Conservation (phyloP, 2,329 filamentous ascomycete genomes). For the Emergomyces pasteurianus region DNA sequence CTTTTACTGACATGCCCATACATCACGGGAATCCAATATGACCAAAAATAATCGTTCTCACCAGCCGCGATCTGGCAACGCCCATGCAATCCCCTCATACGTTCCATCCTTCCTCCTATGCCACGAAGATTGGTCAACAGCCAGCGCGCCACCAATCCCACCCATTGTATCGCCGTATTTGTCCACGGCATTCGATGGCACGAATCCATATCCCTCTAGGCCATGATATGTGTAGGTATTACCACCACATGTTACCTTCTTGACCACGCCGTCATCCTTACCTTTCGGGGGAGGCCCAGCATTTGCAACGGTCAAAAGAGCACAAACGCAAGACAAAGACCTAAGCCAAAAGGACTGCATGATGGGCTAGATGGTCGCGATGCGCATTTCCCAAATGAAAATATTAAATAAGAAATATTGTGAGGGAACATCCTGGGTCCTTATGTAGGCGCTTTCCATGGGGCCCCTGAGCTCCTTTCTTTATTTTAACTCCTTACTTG, state of each 20-base stretch:
- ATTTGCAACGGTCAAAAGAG: conserved; percentile 10
- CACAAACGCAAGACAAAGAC: not conserved
- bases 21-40: too few species aligned
- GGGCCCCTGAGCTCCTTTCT: not conserved
- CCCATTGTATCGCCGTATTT: conserved; percentile 59
- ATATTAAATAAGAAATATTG: not conserved
- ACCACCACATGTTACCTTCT: conserved; percentile 46
- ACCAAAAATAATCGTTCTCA: conserved; percentile 17
- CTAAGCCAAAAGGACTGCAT: conserved; percentile 15
- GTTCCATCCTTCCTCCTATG: conserved; percentile 37
- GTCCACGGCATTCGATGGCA: conserved; percentile 48
- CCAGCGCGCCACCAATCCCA: conserved; percentile 53
- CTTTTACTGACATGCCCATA: not conserved
- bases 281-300: conserved; percentile 2
- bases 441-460: not conserved
- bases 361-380: conserved; percentile 4
- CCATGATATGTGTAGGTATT: conserved; percentile 53
- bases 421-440: not conserved
- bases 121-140: conserved; percentile 51
- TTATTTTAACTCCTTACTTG: not conserved
- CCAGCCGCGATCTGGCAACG: conserved; percentile 58
- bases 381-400: not conserved
- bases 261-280: conserved; percentile 21
- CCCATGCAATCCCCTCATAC: conserved; percentile 52
- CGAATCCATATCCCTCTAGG: conserved; percentile 54